A percentile compares a stretch with the other conserved stretches of the same genome.
Conservation (phyloP, 805 yeast species). For the Ogataea nonfermentans region DNA sequence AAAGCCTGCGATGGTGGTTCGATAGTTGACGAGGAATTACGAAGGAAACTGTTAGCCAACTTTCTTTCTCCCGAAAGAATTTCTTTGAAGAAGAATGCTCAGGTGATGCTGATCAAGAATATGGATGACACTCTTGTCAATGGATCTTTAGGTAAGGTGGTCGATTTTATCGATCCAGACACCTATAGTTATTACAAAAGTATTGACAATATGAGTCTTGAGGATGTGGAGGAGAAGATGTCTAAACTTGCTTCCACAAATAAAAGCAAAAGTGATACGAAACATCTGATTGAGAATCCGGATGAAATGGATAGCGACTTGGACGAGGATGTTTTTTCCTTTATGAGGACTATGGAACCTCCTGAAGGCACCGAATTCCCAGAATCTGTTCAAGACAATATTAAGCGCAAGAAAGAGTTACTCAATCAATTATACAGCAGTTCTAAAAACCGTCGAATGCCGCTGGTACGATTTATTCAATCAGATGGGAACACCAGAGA, state of each 20-base stretch:
- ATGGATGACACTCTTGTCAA: constrained; percentile 70
- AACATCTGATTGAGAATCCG: constrained; percentile 20
- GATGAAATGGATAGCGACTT: constrained; percentile 27
- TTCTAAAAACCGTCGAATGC: constrained; percentile 53
- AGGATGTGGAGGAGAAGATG: constrained; percentile 23
- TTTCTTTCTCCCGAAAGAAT: constrained; percentile 62
- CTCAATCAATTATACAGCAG: constrained; percentile 41
- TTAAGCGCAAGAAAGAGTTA: constrained; percentile 47
- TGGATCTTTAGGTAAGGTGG: constrained; percentile 71
- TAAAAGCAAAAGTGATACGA: constrained; percentile 17
- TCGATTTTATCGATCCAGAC: constrained; percentile 44
- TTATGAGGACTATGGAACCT: constrained; percentile 32
- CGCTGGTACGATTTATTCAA: constrained; percentile 73
- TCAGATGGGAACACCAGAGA: constrained; percentile 72
- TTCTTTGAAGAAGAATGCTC: constrained; percentile 66
- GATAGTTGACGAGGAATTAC: constrained; percentile 38
- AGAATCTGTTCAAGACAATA: constrained; percentile 31
- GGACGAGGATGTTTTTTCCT: constrained; percentile 51
- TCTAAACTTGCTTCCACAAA: constrained; percentile 13
- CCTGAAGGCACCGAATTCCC: constrained; percentile 8
- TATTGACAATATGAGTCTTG: constrained; percentile 15
- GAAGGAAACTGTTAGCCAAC: constrained; percentile 47
- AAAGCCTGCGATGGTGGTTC: constrained; percentile 57
- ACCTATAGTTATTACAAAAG: constrained; percentile 43
- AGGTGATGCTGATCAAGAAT: constrained; percentile 80